Evolutionary conservation across 768 basidiomycete genomes (phyloP).

Genomic region (Leccinum aurantiacum): DNA sequence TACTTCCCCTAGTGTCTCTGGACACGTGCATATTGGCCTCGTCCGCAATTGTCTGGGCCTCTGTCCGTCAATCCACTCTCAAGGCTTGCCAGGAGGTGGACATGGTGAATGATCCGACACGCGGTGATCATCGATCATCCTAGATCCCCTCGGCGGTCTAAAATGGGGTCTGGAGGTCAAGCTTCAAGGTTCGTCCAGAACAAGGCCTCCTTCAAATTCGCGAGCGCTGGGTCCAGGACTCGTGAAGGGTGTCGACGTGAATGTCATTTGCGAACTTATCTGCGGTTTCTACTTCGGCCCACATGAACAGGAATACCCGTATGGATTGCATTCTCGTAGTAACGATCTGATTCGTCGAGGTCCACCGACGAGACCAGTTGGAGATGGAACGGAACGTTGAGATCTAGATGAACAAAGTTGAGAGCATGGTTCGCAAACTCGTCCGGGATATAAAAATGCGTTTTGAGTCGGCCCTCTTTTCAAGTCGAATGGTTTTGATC

Average conservation of each 20-base stretch:
- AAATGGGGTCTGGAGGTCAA: slow-evolving; percentile 93
- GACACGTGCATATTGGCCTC: too few relatives aligned
- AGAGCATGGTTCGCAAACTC: not conserved
- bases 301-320: slow-evolving; percentile 55
- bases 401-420: not conserved
- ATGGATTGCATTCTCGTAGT: not conserved
- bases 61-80: slow-evolving; percentile 52
- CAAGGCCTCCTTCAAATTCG: slow-evolving; percentile 83
- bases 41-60: too few relatives aligned
- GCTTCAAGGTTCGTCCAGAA: slow-evolving; percentile 90
- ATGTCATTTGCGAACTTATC: slow-evolving; percentile 94
- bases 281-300: slow-evolving; percentile 95
- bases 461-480: not conserved
- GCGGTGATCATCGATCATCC: not conserved
- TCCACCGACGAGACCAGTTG: not conserved
- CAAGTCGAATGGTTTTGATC: not conserved
- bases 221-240: slow-evolving; percentile 87
- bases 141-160: too few relatives aligned
- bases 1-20: too few relatives aligned
- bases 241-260: slow-evolving; percentile 82
- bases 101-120: slow-evolving; percentile 72
- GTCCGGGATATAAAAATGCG: not conserved
- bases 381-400: not conserved
- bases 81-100: slow-evolving; percentile 90
- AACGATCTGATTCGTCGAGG: not conserved